phyloP scores from a whole-genome alignment of 2,329 filamentous ascomycete genomes.

The Penicillium sp. region DNA sequence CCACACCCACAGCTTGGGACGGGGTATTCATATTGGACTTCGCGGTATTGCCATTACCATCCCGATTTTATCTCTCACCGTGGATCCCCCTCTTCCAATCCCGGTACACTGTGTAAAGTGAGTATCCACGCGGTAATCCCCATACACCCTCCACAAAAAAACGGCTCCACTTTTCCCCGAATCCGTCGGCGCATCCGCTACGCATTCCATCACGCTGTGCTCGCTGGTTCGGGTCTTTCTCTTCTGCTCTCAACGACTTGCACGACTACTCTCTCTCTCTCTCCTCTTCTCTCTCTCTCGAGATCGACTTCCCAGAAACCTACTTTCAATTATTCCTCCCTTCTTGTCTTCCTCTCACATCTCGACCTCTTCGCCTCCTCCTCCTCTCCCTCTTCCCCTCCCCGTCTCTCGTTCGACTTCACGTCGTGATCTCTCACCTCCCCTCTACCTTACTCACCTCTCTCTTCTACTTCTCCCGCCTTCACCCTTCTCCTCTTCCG shows the following conservation, averaged over 20 bases:
- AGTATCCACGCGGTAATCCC: not conserved
- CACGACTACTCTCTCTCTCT: not conserved
- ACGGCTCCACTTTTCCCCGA: slow-evolving; percentile 33
- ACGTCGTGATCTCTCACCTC: slow-evolving; percentile 2
- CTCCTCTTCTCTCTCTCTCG: not conserved
- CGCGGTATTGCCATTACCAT: not conserved
- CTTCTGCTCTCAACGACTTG: not conserved
- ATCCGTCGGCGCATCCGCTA: slow-evolving; percentile 26
- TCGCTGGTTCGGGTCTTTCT: not conserved
- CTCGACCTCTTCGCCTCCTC: slow-evolving; percentile 11
- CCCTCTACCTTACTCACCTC: slow-evolving; percentile 4
- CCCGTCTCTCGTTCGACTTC: not conserved
- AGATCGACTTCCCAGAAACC: not conserved
- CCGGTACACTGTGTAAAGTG: not conserved
- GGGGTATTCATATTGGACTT: too few species aligned
- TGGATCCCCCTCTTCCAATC: not conserved
- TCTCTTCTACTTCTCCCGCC: not conserved
- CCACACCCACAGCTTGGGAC: not conserved
- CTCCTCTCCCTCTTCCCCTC: not conserved
- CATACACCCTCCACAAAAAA: slow-evolving; percentile 26
- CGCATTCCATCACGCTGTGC: slow-evolving; percentile 11
- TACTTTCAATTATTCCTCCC: not conserved
- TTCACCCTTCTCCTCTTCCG: slow-evolving; percentile 1
- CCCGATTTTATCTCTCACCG: too few species aligned
- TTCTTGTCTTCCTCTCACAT: not conserved